phyloP scores from a whole-genome alignment of 768 basidiomycete genomes.

The Boletus rex-veris region DNA sequence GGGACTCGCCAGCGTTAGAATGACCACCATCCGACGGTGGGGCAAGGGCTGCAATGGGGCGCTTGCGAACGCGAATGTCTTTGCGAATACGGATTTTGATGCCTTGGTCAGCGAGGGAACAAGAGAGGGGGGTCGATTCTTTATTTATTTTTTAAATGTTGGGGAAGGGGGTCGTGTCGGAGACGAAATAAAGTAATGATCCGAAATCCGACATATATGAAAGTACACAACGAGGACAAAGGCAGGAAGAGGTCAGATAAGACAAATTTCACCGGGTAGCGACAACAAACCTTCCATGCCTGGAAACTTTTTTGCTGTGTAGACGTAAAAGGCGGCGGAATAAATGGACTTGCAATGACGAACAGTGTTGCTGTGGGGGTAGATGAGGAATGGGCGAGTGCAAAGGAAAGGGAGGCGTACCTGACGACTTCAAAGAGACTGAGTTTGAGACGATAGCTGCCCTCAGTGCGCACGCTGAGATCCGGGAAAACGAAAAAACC shows the following conservation, averaged over 20 bases:
- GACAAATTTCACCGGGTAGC: conserved; percentile 2
- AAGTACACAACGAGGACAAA: conserved; percentile 11
- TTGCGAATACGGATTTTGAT: conserved; percentile 94
- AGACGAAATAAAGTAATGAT: conserved; percentile 18
- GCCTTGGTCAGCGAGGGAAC: conserved; percentile 90
- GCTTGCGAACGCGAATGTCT: conserved; percentile 81
- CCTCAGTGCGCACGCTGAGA: conserved; percentile 87
- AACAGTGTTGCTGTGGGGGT: conserved; percentile 62
- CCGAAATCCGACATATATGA: conserved; percentile 15
- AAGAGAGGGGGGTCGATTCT: conserved; percentile 89
- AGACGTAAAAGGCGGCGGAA: conserved; percentile 89
- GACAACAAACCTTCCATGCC: conserved; percentile 81
- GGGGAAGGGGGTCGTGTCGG: not conserved
- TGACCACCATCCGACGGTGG: conserved; percentile 16
- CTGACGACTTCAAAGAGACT: conserved; percentile 88
- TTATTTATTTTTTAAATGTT: not conserved
- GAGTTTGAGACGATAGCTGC: conserved; percentile 71
- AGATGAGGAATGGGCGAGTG: conserved; percentile 1
- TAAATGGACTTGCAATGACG: conserved; percentile 89
- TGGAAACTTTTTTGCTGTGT: conserved; percentile 94
- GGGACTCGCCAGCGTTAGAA: conserved; percentile 7
- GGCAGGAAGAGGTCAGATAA: conserved; percentile 19
- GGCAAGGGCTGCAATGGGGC: conserved; percentile 43
- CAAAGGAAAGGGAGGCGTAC: conserved; percentile 41
- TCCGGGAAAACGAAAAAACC: conserved; percentile 98